These are phyloP conservation scores for Begonia loranthoides DNA, from an alignment of 306 rosid species.

Conservation along the genomic window DNA sequence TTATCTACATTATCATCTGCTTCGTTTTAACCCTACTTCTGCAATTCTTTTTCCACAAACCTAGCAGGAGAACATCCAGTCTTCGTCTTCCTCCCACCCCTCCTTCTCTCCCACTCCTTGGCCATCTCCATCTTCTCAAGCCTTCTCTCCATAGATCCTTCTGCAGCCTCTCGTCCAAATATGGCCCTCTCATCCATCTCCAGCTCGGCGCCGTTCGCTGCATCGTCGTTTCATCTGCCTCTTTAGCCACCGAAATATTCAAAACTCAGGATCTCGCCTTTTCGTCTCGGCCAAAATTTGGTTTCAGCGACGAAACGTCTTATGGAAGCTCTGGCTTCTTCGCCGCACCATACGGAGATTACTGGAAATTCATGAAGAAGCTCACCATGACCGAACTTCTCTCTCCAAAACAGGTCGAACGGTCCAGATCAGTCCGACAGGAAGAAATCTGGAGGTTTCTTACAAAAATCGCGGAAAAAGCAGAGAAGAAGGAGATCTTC, in stretches of 20 bases:
- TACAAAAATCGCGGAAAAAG: slow-evolving; percentile 13
- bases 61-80: neutral
- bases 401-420: slow-evolving; percentile 15
- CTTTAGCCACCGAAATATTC: slow-evolving; percentile 26
- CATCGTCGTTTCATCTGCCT: slow-evolving; percentile 28
- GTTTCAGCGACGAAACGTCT: slow-evolving; percentile 26
- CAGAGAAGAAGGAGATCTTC: slow-evolving; percentile 1
- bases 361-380: slow-evolving; percentile 46
- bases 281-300: slow-evolving; percentile 26
- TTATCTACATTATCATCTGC: slow-evolving; percentile 5
- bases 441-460: slow-evolving; percentile 14
- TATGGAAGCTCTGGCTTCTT: slow-evolving; percentile 30
- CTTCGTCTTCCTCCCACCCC: slow-evolving; percentile 14
- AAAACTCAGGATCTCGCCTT: slow-evolving; percentile 32
- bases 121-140: slow-evolving; percentile 21
- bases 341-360: slow-evolving; percentile 32
- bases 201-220: slow-evolving; percentile 21
- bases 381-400: slow-evolving; percentile 28
- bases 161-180: slow-evolving; percentile 18
- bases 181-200: slow-evolving; percentile 35
- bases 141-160: slow-evolving; percentile 20
- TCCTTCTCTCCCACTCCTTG: slow-evolving; percentile 9
- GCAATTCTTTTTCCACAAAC: slow-evolving; percentile 7
- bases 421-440: slow-evolving; percentile 17
- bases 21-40: slow-evolving; percentile 9